phyloP scores from a whole-genome alignment of 2,329 filamentous ascomycete genomes.

The Ascochyta fabae region DNA sequence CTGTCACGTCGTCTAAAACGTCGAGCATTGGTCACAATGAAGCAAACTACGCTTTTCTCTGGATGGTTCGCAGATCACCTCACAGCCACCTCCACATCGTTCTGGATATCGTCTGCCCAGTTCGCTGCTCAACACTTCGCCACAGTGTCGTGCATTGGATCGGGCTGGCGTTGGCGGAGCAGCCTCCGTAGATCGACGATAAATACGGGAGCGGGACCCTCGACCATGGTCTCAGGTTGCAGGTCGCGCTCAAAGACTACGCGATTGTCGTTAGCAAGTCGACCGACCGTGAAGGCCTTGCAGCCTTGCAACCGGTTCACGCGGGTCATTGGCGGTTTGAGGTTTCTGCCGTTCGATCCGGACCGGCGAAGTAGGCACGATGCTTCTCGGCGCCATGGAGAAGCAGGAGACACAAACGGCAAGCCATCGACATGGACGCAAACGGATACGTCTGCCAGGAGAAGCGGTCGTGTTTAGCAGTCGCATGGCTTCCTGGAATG shows the following conservation, averaged over 20 bases:
- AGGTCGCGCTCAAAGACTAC: neutral
- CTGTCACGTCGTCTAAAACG: too few relatives aligned
- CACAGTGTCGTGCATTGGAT: neutral
- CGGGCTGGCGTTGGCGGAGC: slow-evolving; percentile 1
- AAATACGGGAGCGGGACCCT: slow-evolving; percentile 4
- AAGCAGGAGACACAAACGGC: neutral
- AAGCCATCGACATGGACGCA: slow-evolving; percentile 3
- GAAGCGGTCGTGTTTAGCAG: slow-evolving; percentile 2
- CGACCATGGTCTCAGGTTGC: neutral
- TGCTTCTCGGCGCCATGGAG: slow-evolving; percentile 2
- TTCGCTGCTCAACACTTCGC: neutral
- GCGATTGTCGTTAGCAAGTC: neutral
- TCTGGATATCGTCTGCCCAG: neutral
- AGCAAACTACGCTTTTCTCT: neutral
- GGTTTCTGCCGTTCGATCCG: slow-evolving; percentile 14
- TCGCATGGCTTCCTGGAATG: slow-evolving; percentile 11
- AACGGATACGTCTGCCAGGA: slow-evolving; percentile 11
- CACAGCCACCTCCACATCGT: neutral
- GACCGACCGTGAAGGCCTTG: neutral
- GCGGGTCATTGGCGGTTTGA: slow-evolving; percentile 8
- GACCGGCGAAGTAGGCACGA: neutral
- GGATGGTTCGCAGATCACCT: neutral
- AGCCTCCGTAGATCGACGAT: slow-evolving; percentile 4
- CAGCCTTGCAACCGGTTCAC: neutral
- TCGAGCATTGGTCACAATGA: neutral